These are phyloP conservation scores for Colletotrichum sp. DNA, from an alignment of 2,329 filamentous ascomycete species.

Conservation along the genomic window DNA sequence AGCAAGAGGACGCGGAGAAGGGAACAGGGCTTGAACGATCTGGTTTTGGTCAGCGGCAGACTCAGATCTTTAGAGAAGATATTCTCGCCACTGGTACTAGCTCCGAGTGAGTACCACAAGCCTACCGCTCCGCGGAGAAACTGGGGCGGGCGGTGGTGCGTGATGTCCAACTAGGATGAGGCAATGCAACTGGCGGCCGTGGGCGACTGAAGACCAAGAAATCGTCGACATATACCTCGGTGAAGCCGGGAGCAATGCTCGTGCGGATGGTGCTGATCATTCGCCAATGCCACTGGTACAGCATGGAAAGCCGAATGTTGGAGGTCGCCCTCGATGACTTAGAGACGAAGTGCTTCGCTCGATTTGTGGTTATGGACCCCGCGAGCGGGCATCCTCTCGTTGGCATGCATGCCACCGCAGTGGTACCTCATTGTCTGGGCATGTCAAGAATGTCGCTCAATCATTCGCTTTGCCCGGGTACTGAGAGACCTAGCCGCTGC, in stretches of 20 bases:
- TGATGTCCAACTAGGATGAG: neutral
- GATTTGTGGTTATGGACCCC: neutral
- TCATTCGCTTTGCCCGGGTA: too few relatives aligned
- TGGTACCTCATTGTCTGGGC: neutral
- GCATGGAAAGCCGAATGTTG: neutral
- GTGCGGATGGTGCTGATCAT: neutral
- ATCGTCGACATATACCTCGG: neutral
- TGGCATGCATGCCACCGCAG: neutral
- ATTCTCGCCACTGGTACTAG: neutral
- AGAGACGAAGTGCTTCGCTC: neutral
- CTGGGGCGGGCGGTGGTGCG: neutral
- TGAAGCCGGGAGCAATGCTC: neutral
- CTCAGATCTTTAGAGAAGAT: neutral
- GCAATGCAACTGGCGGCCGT: neutral
- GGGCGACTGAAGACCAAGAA: neutral
- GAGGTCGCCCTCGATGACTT: neutral
- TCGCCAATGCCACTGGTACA: neutral
- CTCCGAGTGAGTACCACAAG: neutral
- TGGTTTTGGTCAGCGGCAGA: neutral
- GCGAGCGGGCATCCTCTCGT: neutral
- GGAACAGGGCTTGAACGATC: neutral
- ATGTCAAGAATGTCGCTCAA: neutral
- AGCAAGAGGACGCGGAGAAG: neutral
- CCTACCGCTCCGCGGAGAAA: neutral
- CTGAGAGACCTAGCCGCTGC: too few relatives aligned